Evolutionary conservation across 805 yeast species (phyloP), one percentile per base, ranked within the genome.

Genomic region (Metschnikowia matae): DNA sequence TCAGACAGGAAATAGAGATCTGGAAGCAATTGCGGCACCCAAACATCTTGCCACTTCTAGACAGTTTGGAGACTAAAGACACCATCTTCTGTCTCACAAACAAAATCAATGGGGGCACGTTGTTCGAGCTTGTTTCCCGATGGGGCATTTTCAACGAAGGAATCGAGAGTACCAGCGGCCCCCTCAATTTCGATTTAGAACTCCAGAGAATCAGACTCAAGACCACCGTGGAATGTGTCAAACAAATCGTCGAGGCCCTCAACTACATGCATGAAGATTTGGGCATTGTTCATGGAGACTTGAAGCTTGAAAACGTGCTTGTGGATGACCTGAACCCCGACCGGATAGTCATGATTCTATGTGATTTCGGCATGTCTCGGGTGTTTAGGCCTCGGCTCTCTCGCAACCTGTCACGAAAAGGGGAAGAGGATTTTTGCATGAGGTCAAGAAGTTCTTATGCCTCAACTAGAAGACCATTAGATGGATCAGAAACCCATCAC

Each of bases 351-450:
- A 73, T 88, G 54, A 62, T 85, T 23, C 63, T 91, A 6, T 88
- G 97, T 68, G 98, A 91, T 67, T 91, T 91, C 70, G 98, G 98
- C 4, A 88, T 91, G 95, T 70, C 82, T 5, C 59, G 73, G 26
- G 63, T 66, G 6, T 73, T 63, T 52, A 60, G 51, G 26, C 55
- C 63, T 18, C 61, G 73, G 38, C 44, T 66, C 18, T 59, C 67
- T 35, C 58, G 71, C 37, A 58, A 59, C 20, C 50, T 52, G 39
- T 58, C 64, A 4, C 49, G 58, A 17, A 31, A 33, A 17, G 35
- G 35, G 2, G 54, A 45, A 47, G 62, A 57, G 8, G 49, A 56
- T 18, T 43, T 59, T 4, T 29, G 46, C 11, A 49, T 52, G 32
- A 59, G 75, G 54, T 67, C 73, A 29, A 65, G 63, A 48, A 69